phyloP scores from a whole-genome alignment of 2,329 filamentous ascomycete genomes.

The Lomentospora prolificans region DNA sequence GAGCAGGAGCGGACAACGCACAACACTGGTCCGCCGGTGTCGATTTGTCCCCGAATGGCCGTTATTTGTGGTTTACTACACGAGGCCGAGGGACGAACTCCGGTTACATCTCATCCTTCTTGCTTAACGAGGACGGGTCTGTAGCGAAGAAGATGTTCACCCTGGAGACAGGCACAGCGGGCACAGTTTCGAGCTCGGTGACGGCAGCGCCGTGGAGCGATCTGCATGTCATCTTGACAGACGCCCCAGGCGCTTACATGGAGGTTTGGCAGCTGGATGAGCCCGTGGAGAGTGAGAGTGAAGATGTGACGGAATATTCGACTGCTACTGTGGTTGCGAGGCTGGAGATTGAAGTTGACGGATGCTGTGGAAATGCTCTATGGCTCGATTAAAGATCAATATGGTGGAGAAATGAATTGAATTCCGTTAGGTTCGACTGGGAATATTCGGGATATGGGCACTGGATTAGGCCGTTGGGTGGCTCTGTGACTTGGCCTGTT shows the following conservation, averaged over 20 bases:
- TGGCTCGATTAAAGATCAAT: background rate
- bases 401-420: no score
- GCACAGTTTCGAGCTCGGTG: background rate
- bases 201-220: conserved; percentile 1
- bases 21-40: conserved; percentile 3
- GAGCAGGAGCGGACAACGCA: background rate
- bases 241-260: background rate
- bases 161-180: background rate
- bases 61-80: conserved; percentile 4
- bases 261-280: background rate
- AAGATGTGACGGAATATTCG: background rate
- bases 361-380: conserved; percentile 4
- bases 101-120: background rate
- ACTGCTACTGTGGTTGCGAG: conserved; percentile 1
- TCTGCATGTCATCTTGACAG: background rate
- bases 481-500: no score
- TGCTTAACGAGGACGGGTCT: background rate
- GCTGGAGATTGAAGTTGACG: background rate
- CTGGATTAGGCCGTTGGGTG: no score
- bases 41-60: background rate
- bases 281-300: background rate
- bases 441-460: no score
- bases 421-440: no score
- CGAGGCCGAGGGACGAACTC: background rate
- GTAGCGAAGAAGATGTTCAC: conserved; percentile 2